phyloP scores from a whole-genome alignment of 2,329 filamentous ascomycete species.

The Colletotrichum nymphaeae region DNA sequence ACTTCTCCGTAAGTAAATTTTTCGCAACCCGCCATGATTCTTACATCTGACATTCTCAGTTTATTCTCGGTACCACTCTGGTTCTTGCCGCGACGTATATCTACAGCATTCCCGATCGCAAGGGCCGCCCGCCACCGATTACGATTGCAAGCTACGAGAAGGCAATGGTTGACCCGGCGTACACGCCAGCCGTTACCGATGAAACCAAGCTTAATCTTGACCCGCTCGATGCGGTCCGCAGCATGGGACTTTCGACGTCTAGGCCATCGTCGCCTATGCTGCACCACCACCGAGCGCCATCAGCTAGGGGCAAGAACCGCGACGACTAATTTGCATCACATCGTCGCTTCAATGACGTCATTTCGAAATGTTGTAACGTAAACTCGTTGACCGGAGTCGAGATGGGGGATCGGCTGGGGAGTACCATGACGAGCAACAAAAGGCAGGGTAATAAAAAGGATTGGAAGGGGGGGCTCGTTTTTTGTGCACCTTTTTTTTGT shows the following conservation, averaged over 20 bases:
- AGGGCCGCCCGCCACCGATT: slow-evolving; percentile 72
- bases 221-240: slow-evolving; percentile 52
- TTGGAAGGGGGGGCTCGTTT: background rate
- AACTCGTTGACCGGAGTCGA: background rate
- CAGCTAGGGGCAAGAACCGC: slow-evolving; percentile 34
- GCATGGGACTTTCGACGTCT: slow-evolving; percentile 55
- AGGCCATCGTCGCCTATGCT: slow-evolving; percentile 60
- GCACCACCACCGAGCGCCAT: slow-evolving; percentile 34
- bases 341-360: background rate
- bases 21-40: slow-evolving; percentile 1
- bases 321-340: slow-evolving; percentile 26
- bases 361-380: background rate
- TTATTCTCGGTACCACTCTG: slow-evolving; percentile 80
- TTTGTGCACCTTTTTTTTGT: slow-evolving; percentile 5
- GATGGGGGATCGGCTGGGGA: background rate
- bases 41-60: slow-evolving; percentile 62
- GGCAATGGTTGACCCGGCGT: slow-evolving; percentile 64
- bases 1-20: slow-evolving; percentile 71
- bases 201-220: slow-evolving; percentile 50
- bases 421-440: slow-evolving; percentile 8
- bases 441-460: slow-evolving; percentile 32
- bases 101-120: slow-evolving; percentile 77
- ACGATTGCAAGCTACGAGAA: slow-evolving; percentile 83
- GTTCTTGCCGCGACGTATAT: slow-evolving; percentile 88
- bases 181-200: slow-evolving; percentile 52